Evolutionary conservation across 805 yeast genomes (phyloP).

Genomic region (Myxozyma geophila): DNA sequence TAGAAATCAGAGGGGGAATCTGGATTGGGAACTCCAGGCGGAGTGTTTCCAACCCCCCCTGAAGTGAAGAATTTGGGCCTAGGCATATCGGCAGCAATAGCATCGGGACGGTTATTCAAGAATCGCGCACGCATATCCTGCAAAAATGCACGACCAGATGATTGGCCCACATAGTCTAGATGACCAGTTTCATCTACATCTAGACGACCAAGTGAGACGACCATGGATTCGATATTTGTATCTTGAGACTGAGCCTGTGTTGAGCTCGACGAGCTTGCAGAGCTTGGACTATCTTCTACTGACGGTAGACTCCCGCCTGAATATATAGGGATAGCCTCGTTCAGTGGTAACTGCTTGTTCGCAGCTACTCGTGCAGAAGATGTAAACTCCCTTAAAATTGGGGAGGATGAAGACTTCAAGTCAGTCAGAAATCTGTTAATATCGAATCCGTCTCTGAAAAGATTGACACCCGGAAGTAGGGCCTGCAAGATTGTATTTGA

Average conservation of each 20-base stretch:
- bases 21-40: conserved; percentile 1
- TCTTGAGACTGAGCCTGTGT: conserved; percentile 22
- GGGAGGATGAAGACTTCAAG: conserved; percentile 3
- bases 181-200: conserved; percentile 40
- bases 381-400: conserved; percentile 15
- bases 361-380: conserved; percentile 19
- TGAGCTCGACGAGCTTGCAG: conserved; percentile 1
- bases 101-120: conserved; percentile 34
- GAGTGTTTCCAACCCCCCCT: conserved; percentile 11
- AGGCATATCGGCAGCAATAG: conserved; percentile 32
- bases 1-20: conserved; percentile 28
- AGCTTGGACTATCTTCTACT: neutral
- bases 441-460: conserved; percentile 44
- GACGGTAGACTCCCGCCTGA: neutral
- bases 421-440: conserved; percentile 39
- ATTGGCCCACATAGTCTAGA: conserved; percentile 38
- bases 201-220: conserved; percentile 38
- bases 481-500: conserved; percentile 47
- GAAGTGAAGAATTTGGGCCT: conserved; percentile 1
- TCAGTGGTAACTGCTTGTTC: conserved; percentile 10
- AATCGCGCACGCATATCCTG: conserved; percentile 38
- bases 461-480: conserved; percentile 50
- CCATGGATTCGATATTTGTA: conserved; percentile 40
- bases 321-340: neutral
- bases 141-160: conserved; percentile 38